Evolutionary conservation across 345 rosid genomes (phyloP).

Genomic region (Syzygium grande): DNA sequence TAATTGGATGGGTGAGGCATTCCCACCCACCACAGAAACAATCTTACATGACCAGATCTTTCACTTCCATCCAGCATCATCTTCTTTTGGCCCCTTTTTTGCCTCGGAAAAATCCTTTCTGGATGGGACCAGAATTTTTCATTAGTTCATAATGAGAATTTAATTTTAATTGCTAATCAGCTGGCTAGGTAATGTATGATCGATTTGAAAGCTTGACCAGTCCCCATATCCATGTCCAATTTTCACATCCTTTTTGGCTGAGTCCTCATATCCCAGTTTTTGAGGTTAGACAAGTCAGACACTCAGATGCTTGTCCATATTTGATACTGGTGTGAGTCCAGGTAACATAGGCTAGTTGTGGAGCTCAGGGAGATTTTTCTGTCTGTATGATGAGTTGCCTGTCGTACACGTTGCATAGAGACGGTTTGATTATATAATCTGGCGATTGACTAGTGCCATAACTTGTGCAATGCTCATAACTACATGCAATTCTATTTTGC

Average conservation of each 20-base stretch:
- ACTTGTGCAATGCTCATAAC: neutral
- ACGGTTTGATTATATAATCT: neutral
- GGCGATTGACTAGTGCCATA: neutral
- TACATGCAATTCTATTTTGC: conserved; percentile 11
- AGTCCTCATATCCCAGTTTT: neutral
- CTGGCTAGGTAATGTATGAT: neutral
- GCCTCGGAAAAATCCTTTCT: neutral
- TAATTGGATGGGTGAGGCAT: neutral
- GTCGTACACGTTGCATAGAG: neutral
- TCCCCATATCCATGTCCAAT: neutral
- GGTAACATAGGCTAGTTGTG: neutral
- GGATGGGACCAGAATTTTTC: neutral
- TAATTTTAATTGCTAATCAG: neutral
- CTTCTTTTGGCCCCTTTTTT: neutral
- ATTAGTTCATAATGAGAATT: neutral
- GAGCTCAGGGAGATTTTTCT: neutral
- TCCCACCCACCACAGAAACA: neutral
- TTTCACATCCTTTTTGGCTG: neutral
- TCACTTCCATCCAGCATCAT: neutral
- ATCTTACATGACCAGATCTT: neutral
- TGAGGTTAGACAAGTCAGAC: neutral
- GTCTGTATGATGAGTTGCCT: neutral
- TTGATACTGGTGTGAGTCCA: neutral
- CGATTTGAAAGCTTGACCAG: neutral
- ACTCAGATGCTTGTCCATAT: neutral